Evolutionary conservation across 1,139 yeast genomes (phyloP), one percentile per base, ranked within the genome.

Genomic region (Protomyces macrosporus): DNA sequence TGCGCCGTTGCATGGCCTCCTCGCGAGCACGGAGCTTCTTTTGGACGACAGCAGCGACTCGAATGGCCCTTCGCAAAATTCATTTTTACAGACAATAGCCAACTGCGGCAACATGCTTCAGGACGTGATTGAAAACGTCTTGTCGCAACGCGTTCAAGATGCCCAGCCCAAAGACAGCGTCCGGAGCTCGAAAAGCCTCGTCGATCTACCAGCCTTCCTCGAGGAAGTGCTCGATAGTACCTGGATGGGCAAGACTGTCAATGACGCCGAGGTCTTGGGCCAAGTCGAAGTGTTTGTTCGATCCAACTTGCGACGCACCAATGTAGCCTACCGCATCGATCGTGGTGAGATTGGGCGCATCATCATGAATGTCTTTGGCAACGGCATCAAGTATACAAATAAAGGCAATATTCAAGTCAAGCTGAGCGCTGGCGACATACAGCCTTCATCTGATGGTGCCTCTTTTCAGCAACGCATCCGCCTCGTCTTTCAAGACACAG

Each of bases 351-450:
- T 89, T 70, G 81, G 95, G 71, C 96, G 89, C 73, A 96, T 89
- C 48, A 87, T 89, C 60, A 80, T 89, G 70, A 89, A 89, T 72
- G 79, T 89, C 71, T 91, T 91, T 4, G 96, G 96, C 66, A 89
- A 89, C 72, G 96, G 96, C 45, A 88, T 89, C 69, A 89, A 89
- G 74, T 89, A 89, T 72, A 89, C 96, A 4, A 87, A 85, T 69
- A 79, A 82, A 66, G 96, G 96, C 58, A 88, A 79, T 65, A 78
- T 83, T 4, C 77, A 75, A 60, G 32, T 60, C 32, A 16, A 39
- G 45, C 57, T 52, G 30, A 30, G 45, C 32, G 55, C 56, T 3
- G 32, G 32, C 9, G 48, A 42, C 7, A 9, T 42, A 6, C 30
- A 42, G 23, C 12, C 48, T 30, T 14, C 9, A 6, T 10, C 23